These are phyloP conservation scores for Gastrolobium bilobum DNA, from an alignment of 306 rosid genomes.

Conservation along the genomic window DNA sequence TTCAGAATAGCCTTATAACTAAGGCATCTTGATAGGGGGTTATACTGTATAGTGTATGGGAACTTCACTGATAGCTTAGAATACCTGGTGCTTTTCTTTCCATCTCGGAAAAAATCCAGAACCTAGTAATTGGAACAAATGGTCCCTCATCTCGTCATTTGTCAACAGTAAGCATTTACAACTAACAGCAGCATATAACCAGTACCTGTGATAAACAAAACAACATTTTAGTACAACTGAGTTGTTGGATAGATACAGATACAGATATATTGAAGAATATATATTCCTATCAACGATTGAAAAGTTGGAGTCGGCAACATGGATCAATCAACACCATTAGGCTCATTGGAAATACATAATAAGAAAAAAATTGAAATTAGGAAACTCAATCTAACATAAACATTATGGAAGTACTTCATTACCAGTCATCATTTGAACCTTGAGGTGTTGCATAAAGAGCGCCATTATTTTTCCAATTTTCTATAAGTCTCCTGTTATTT, in stretches of 20 bases:
- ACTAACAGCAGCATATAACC: conserved; percentile 94
- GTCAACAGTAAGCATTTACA: conserved; percentile 82
- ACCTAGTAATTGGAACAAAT: conserved; percentile 90
- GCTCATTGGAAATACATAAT: conserved; percentile 1
- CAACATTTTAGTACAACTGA: conserved; percentile 29
- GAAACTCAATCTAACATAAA: conserved; percentile 43
- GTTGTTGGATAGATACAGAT: conserved; percentile 4
- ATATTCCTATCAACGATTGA: conserved; percentile 11
- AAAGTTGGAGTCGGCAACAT: conserved; percentile 10
- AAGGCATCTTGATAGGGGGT: conserved; percentile 34
- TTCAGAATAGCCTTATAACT: neutral
- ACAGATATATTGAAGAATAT: conserved; percentile 14
- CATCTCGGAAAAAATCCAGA: conserved; percentile 91
- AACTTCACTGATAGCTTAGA: conserved; percentile 36
- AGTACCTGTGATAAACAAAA: conserved; percentile 68
- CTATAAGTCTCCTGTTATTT: conserved; percentile 72
- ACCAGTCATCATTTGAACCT: conserved; percentile 97
- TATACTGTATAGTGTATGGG: conserved; percentile 1
- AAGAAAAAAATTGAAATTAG: conserved; percentile 18
- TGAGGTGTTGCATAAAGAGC: conserved; percentile 85
- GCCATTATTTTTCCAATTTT: conserved; percentile 72
- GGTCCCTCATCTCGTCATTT: conserved; percentile 99
- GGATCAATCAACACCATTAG: conserved; percentile 1
- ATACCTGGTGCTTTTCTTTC: conserved; percentile 99
- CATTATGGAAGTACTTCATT: conserved; percentile 38